Conservation (phyloP, 345 rosid species). For the Murraya koenigii region DNA sequence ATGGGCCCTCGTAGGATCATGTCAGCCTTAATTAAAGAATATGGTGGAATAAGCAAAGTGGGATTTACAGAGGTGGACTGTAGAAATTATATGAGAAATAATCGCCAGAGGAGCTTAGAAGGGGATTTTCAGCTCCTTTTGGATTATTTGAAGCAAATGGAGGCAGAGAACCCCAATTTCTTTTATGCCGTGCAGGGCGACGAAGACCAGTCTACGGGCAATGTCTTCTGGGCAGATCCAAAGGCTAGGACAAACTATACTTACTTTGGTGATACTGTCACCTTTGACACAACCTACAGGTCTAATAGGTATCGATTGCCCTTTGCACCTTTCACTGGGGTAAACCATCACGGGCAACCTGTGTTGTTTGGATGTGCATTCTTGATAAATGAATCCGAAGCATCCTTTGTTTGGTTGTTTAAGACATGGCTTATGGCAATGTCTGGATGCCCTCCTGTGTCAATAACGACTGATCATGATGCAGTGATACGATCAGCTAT, state of each 20-base stretch:
- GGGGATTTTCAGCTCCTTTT: slow-evolving; percentile 43
- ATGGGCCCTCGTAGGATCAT: slow-evolving; percentile 51
- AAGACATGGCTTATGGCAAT: slow-evolving; percentile 51
- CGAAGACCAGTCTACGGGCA: slow-evolving; percentile 35
- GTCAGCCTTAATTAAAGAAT: slow-evolving; percentile 49
- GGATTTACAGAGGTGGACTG: slow-evolving; percentile 55
- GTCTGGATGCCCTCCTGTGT: slow-evolving; percentile 43
- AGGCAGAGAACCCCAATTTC: slow-evolving; percentile 42
- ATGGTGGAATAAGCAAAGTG: slow-evolving; percentile 50
- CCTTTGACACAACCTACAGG: slow-evolving; percentile 51
- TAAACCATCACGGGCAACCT: slow-evolving; percentile 67
- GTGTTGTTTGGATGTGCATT: slow-evolving; percentile 57
- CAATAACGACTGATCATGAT: slow-evolving; percentile 52
- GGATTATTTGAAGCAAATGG: slow-evolving; percentile 52
- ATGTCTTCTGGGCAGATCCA: slow-evolving; percentile 58
- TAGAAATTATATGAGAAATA: slow-evolving; percentile 50
- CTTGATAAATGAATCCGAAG: slow-evolving; percentile 44
- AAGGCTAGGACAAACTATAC: slow-evolving; percentile 41
- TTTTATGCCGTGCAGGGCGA: slow-evolving; percentile 47
- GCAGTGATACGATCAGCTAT: slow-evolving; percentile 38
- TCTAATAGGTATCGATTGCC: slow-evolving; percentile 50
- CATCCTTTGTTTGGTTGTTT: slow-evolving; percentile 51
- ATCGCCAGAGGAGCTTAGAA: slow-evolving; percentile 44
- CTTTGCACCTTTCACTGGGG: slow-evolving; percentile 55
- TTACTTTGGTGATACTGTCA: slow-evolving; percentile 52